phyloP scores from a whole-genome alignment of 345 rosid genomes.

The Murraya koenigii region DNA sequence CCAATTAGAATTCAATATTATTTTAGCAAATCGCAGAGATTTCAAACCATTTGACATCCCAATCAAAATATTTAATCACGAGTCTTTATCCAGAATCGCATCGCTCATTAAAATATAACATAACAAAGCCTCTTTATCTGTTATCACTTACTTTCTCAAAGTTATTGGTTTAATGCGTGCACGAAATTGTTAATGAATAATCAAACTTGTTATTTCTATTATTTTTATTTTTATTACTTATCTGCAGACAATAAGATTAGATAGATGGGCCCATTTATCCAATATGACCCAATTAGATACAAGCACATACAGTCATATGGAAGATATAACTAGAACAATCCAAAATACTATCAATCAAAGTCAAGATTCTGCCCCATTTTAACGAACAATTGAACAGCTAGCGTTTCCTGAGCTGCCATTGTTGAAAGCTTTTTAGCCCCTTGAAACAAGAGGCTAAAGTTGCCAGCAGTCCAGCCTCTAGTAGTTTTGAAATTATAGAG shows the following conservation, averaged over 20 bases:
- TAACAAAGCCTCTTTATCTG: not conserved
- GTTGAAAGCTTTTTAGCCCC: not conserved
- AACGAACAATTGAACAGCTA: not conserved
- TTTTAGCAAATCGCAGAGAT: not conserved
- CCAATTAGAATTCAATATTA: not conserved
- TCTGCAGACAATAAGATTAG: not conserved
- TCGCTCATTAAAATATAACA: not conserved
- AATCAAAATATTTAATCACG: not conserved
- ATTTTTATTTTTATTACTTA: not conserved
- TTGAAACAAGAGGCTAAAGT: not conserved
- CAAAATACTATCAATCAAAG: not conserved
- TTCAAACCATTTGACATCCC: not conserved
- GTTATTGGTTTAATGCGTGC: not conserved
- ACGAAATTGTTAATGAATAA: not conserved
- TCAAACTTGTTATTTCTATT: not conserved
- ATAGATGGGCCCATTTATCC: not conserved
- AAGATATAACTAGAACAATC: not conserved
- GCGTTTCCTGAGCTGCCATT: not conserved
- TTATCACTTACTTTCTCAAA: too few species aligned
- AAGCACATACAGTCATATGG: not conserved
- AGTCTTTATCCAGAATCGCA: too few species aligned
- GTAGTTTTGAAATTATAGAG: not conserved
- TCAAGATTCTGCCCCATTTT: not conserved
- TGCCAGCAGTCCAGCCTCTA: not conserved
- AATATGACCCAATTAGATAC: not conserved